Evolutionary conservation across 192 early-diverging fungal genomes (phyloP), one percentile per base, ranked within the genome.

Genomic region (Coemansia sp.): DNA sequence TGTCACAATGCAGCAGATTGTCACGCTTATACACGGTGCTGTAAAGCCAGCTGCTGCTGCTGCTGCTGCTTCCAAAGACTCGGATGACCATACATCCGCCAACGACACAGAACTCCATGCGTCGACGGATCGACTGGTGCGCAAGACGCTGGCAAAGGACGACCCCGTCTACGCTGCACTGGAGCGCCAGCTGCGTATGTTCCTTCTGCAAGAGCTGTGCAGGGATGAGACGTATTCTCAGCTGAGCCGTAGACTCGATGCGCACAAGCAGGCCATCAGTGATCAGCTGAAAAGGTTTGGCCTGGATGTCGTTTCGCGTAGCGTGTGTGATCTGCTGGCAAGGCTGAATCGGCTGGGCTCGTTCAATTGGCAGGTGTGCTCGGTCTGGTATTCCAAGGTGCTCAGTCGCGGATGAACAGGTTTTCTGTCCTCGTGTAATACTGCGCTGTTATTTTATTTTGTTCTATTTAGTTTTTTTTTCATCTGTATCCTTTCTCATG

Each of bases 341-440:
- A 55, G 64, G 38, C 68, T 73, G 0, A 63, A 54, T 41, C 63
- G 67, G 23, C 71, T 79, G 43, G 68, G 71, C 34, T 35, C 56
- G n/a, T 70, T 79, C 22, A 79, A 79, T 59, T 79, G 76, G 76
- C 66, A 73, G 53, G 76, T 79, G 1, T 68, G 66, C 61, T 62
- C 63, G 14, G 40, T 40, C 23, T 79, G 76, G 76, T 79, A 79
- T 33, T 50, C 60, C n/a, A 71, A 73, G 54, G 66, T 57, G 2
- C 17, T n/a, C 23, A 32, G n/a, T 19, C 55, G 36, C 5, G 23
- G 32, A 41, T 40, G 52, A 52, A 29, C 1, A 29, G 29, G 29
- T 29, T 29, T 29, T 29, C 29, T 29, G 29, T 29, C 3, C 29
- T 29, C 29, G 29, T 3, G 29, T 29, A 29, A 29, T 29, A 29